Percentiles rank a stretch among this genome's conserved stretches.
Evolutionary conservation across 1,284 basidiomycete genomes (phyloP).

Genomic region (Cutaneotrichosporon spelunceum): DNA sequence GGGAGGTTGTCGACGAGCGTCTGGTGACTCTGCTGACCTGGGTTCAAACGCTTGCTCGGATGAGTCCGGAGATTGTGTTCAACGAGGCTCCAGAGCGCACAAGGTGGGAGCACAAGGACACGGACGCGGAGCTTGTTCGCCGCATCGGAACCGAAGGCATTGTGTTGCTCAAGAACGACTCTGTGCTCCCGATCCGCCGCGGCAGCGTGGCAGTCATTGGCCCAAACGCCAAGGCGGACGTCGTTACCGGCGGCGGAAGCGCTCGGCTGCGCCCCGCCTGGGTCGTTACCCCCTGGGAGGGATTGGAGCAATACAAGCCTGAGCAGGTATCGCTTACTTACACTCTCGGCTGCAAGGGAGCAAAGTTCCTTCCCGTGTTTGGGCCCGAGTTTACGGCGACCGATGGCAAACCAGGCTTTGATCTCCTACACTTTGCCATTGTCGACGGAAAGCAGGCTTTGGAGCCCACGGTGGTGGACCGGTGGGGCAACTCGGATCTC

Average conservation of each 20-base stretch:
- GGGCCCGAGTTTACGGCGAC: constrained; percentile 25
- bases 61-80: constrained; percentile 31
- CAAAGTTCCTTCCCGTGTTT: constrained; percentile 27
- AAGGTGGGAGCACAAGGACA: not conserved
- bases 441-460: constrained; percentile 19
- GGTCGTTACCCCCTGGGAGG: constrained; percentile 57
- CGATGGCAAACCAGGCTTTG: constrained; percentile 29
- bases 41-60: constrained; percentile 29
- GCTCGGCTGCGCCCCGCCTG: constrained; percentile 54
- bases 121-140: constrained; percentile 27
- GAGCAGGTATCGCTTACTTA: constrained; percentile 51
- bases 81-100: constrained; percentile 2
- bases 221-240: constrained; percentile 58
- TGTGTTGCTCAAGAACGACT: constrained; percentile 56
- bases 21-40: constrained; percentile 44
- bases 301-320: constrained; percentile 54
- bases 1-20: constrained; percentile 24
- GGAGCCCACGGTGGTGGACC: constrained; percentile 16
- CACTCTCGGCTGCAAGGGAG: constrained; percentile 40
- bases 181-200: constrained; percentile 29
- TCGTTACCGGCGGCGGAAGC: constrained; percentile 58
- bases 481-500: constrained; percentile 15
- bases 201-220: constrained; percentile 58
- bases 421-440: constrained; percentile 30
- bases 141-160: constrained; percentile 56